phyloP scores from a whole-genome alignment of 176 grass and related monocot genomes.

The Aegilops bicornis region DNA sequence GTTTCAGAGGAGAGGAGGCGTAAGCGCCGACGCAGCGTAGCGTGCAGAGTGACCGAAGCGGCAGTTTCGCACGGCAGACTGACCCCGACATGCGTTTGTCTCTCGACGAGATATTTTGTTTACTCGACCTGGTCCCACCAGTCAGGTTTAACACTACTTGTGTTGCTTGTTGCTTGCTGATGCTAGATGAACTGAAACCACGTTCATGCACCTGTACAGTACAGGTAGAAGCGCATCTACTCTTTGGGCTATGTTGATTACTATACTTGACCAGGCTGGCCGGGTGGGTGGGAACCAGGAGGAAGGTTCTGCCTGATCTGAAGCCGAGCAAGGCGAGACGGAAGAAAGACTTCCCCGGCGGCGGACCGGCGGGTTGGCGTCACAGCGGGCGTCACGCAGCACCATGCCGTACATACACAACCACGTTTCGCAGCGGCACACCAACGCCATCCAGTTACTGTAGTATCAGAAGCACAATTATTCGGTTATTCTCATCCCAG shows the following conservation, averaged over 20 bases:
- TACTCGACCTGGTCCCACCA: not conserved
- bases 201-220: constrained; percentile 10
- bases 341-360: not conserved
- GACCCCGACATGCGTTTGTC: not conserved
- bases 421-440: constrained; percentile 5
- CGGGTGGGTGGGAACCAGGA: not conserved
- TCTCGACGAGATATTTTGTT: not conserved
- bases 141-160: not conserved
- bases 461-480: not conserved
- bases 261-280: not conserved
- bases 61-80: constrained; percentile 36
- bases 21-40: constrained; percentile 8
- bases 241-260: not conserved
- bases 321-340: not conserved
- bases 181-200: not conserved
- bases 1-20: constrained; percentile 3
- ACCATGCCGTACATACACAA: not conserved
- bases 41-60: not conserved
- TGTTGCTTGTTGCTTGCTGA: too few species aligned
- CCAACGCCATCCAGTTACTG: not conserved
- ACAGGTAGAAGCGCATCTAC: not conserved
- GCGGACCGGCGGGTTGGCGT: not conserved
- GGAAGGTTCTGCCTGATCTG: constrained; percentile 1
- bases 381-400: constrained; percentile 24
- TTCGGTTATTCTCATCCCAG: not conserved